Percentiles rank a stretch among this genome's conserved stretches.
These are phyloP conservation scores for Suillus subaureus DNA, from an alignment of 768 basidiomycete genomes.

Conservation along the genomic window DNA sequence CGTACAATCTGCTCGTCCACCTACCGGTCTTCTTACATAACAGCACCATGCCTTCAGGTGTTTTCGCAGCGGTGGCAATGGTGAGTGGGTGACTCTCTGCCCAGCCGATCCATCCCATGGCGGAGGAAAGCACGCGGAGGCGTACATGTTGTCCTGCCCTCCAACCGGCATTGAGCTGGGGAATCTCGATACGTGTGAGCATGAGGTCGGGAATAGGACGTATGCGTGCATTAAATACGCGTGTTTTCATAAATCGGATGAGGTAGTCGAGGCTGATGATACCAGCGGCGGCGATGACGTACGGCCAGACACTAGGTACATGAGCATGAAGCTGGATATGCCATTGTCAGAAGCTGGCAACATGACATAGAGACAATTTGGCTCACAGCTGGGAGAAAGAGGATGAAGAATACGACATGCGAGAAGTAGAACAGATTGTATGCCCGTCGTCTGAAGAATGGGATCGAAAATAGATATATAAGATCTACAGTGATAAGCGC, in stretches of 20 bases:
- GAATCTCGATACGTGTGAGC: constrained; percentile 65
- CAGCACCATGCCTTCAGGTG: constrained; percentile 62
- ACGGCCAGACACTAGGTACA: constrained; percentile 51
- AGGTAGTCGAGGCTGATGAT: constrained; percentile 63
- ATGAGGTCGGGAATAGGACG: constrained; percentile 61
- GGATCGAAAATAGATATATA: constrained; percentile 63
- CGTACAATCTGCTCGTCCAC: constrained; percentile 64
- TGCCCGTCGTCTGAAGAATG: constrained; percentile 52
- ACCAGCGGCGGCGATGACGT: constrained; percentile 49
- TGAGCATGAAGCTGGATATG: constrained; percentile 51
- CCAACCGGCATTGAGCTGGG: constrained; percentile 70
- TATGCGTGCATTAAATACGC: constrained; percentile 58
- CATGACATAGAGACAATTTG: neutral
- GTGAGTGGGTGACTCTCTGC: constrained; percentile 80
- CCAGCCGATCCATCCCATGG: constrained; percentile 58
- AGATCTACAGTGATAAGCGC: constrained; percentile 54
- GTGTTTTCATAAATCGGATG: constrained; percentile 64
- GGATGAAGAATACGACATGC: constrained; percentile 58
- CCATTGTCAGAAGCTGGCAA: constrained; percentile 24
- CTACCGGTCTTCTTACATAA: constrained; percentile 66
- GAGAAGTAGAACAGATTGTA: constrained; percentile 69
- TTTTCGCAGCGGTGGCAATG: constrained; percentile 65
- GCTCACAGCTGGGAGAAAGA: constrained; percentile 56
- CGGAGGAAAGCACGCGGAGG: constrained; percentile 58
- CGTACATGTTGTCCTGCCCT: constrained; percentile 85